Conservation (phyloP, 164 flowering plant genomes). For the Brasenia schreberi region DNA sequence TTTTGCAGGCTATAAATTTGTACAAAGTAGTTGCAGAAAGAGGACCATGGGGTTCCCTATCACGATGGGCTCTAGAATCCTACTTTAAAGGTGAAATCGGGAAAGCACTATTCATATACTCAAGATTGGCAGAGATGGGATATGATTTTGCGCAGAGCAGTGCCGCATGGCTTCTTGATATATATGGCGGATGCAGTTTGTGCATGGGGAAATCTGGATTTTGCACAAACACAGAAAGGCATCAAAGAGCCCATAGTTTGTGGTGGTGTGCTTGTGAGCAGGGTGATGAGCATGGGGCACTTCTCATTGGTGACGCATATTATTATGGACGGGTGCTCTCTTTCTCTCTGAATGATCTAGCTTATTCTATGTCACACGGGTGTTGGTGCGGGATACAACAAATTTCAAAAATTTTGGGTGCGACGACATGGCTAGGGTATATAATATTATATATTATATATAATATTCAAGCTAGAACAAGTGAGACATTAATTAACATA, state of each 20-base stretch:
- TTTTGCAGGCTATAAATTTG: conserved; percentile 67
- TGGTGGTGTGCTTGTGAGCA: conserved; percentile 99
- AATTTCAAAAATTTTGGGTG: no score
- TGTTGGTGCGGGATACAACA: no score
- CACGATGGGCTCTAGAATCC: conserved; percentile 94
- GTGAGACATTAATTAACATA: no score
- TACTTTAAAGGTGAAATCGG: conserved; percentile 93
- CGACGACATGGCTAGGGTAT: no score
- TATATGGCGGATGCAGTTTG: conserved; percentile 76
- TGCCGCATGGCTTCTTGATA: conserved; percentile 99
- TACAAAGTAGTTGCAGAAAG: conserved; percentile 97
- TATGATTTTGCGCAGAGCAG: conserved; percentile 98
- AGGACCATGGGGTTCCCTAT: conserved; percentile 96
- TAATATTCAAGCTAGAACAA: no score
- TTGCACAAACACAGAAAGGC: conserved; percentile 83
- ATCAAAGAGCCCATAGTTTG: conserved; percentile 75
- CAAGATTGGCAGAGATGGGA: conserved; percentile 96
- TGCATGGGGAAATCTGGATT: conserved; percentile 92
- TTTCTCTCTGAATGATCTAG: conserved; percentile 6
- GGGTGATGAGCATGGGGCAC: conserved; percentile 98
- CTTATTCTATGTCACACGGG: background rate
- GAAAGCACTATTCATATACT: conserved; percentile 76
- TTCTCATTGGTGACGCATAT: conserved; percentile 97
- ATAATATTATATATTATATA: no score
- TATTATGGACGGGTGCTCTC: conserved; percentile 88